These are phyloP conservation scores for Botryotinia narcissicola DNA, from an alignment of 2,329 filamentous ascomycete species.

Conservation along the genomic window DNA sequence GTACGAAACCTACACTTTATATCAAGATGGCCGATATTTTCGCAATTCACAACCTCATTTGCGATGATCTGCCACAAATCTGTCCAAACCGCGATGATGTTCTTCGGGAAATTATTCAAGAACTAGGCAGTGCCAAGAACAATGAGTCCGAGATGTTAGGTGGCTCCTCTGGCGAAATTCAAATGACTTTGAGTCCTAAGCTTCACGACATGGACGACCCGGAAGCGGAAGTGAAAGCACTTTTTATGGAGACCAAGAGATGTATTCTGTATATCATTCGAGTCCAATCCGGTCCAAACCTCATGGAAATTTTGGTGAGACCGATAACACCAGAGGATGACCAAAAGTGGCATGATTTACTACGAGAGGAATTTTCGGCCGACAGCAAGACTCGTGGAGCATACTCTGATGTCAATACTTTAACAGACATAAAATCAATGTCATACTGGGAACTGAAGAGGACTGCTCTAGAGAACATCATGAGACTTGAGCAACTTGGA, in stretches of 20 bases:
- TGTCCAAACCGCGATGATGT: conserved; percentile 82
- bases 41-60: conserved; percentile 86
- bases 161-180: conserved; percentile 79
- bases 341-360: conserved; percentile 76
- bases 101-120: conserved; percentile 85
- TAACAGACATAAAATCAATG: conserved; percentile 87
- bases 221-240: conserved; percentile 83
- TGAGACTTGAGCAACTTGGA: conserved; percentile 81
- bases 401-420: conserved; percentile 80
- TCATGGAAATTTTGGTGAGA: conserved; percentile 94
- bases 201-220: conserved; percentile 89
- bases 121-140: conserved; percentile 92
- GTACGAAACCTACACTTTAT: conserved; percentile 96
- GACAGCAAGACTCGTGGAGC: conserved; percentile 70
- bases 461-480: conserved; percentile 89
- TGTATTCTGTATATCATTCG: conserved; percentile 97
- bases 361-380: conserved; percentile 77
- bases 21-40: conserved; percentile 99
- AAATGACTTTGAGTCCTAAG: conserved; percentile 85
- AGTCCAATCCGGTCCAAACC: conserved; percentile 83
- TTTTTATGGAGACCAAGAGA: conserved; percentile 98
- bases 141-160: conserved; percentile 92
- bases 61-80: conserved; percentile 72
- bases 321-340: conserved; percentile 86
- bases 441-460: conserved; percentile 90